Evolutionary conservation across 768 basidiomycete species (phyloP).

Genomic region (Phylloporus scabripes): DNA sequence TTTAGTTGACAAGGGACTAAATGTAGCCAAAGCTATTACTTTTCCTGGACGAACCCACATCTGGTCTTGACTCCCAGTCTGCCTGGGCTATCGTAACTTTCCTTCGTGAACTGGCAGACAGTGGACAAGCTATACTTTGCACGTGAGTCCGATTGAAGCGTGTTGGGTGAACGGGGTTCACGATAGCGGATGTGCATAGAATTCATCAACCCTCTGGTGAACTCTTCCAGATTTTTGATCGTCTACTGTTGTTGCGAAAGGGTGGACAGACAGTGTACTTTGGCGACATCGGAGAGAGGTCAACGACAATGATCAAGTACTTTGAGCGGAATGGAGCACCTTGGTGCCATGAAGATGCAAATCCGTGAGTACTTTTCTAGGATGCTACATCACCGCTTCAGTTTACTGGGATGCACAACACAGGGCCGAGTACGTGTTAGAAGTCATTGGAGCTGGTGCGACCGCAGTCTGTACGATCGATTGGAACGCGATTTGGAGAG

Average conservation of each 20-base stretch:
- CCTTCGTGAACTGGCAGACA: slow-evolving; percentile 47
- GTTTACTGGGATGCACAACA: background rate
- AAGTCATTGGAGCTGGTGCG: slow-evolving; percentile 53
- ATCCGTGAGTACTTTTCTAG: slow-evolving; percentile 16
- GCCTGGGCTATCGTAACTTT: slow-evolving; percentile 47
- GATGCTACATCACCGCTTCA: background rate
- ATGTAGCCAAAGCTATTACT: slow-evolving; percentile 40
- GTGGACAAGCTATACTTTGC: slow-evolving; percentile 53
- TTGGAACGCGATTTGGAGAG: slow-evolving; percentile 48
- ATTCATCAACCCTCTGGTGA: slow-evolving; percentile 40
- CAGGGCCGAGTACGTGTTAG: slow-evolving; percentile 46
- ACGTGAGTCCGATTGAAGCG: slow-evolving; percentile 31
- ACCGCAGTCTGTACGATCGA: slow-evolving; percentile 39
- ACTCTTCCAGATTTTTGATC: slow-evolving; percentile 48
- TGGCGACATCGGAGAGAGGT: slow-evolving; percentile 35
- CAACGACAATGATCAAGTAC: slow-evolving; percentile 18
- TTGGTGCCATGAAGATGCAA: slow-evolving; percentile 15
- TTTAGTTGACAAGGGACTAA: background rate
- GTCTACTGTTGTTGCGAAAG: slow-evolving; percentile 42
- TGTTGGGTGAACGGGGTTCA: background rate
- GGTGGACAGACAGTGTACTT: slow-evolving; percentile 70
- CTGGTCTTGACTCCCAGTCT: slow-evolving; percentile 48
- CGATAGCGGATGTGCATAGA: background rate
- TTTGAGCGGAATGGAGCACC: slow-evolving; percentile 22
- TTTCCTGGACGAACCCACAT: slow-evolving; percentile 60